Evolutionary conservation across 176 grass and related monocot species (phyloP).

Genomic region (Zoysia pacifica): DNA sequence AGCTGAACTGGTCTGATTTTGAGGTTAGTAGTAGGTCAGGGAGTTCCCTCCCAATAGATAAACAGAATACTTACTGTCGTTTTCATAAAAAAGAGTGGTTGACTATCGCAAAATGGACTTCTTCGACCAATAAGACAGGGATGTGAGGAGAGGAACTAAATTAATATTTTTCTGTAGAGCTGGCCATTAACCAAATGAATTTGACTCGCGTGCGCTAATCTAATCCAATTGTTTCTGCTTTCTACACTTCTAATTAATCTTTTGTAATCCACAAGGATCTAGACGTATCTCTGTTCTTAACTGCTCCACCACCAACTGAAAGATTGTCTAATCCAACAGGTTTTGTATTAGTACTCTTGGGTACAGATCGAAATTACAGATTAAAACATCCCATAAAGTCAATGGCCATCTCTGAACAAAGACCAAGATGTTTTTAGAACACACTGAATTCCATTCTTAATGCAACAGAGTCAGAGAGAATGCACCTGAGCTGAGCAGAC

Average conservation of each 20-base stretch:
- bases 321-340: background rate
- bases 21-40: background rate
- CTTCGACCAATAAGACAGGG: background rate
- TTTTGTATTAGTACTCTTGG: background rate
- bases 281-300: too few relatives aligned
- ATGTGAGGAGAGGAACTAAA: background rate
- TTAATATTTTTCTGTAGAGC: background rate
- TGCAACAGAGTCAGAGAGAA: background rate
- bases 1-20: background rate
- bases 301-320: background rate
- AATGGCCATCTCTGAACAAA: background rate
- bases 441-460: background rate
- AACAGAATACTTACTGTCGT: background rate
- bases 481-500: background rate
- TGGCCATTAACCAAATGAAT: background rate
- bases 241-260: too few relatives aligned
- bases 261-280: too few relatives aligned
- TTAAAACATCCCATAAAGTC: conserved; percentile 6
- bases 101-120: background rate
- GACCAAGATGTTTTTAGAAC: background rate
- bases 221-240: too few relatives aligned
- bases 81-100: background rate
- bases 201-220: too few relatives aligned
- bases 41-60: background rate
- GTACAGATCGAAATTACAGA: background rate